Evolutionary conservation across 2,329 filamentous ascomycete species (phyloP).

Genomic region (Colletotrichum gigasporum): DNA sequence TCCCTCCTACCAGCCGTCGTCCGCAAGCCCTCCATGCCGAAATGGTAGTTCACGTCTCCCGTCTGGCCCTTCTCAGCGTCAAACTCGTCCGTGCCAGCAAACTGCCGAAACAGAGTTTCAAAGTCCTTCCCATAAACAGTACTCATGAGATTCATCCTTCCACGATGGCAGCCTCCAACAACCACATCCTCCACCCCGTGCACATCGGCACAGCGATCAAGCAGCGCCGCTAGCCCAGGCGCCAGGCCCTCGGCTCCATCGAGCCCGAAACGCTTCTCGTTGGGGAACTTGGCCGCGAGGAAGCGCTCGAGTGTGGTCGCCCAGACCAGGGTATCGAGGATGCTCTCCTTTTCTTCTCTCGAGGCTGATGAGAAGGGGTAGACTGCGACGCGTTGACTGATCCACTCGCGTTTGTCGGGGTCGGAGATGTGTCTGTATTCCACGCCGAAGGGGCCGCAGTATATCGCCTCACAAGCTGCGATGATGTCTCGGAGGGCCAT

Average conservation of each 20-base stretch:
- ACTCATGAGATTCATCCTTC: conserved; percentile 94
- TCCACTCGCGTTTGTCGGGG: conserved; percentile 96
- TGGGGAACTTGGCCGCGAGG: conserved; percentile 96
- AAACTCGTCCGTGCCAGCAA: conserved; percentile 85
- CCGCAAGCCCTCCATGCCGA: conserved; percentile 99
- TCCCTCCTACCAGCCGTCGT: conserved; percentile 97
- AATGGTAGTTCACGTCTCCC: conserved; percentile 98
- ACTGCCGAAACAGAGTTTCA: conserved; percentile 99
- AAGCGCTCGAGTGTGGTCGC: conserved; percentile 96
- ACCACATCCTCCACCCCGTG: conserved; percentile 98
- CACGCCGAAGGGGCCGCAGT: conserved; percentile 93
- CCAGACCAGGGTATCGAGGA: conserved; percentile 97
- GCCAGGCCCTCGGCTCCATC: conserved; percentile 97
- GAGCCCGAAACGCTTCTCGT: conserved; percentile 98
- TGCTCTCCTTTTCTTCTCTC: conserved; percentile 95
- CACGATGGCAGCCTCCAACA: conserved; percentile 99
- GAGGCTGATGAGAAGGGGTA: conserved; percentile 95
- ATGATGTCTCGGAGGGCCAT: conserved; percentile 98
- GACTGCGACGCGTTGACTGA: conserved; percentile 92
- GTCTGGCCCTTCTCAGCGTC: conserved; percentile 83
- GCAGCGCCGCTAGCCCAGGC: conserved; percentile 98
- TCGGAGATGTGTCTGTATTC: conserved; percentile 99
- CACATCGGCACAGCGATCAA: conserved; percentile 90
- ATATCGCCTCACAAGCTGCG: conserved; percentile 89
- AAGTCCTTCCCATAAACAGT: conserved; percentile 99